A percentile compares a stretch with the other conserved stretches of the same genome.
phyloP scores from a whole-genome alignment of 2,329 filamentous ascomycete genomes.

The Penicillium sclerotigenum region DNA sequence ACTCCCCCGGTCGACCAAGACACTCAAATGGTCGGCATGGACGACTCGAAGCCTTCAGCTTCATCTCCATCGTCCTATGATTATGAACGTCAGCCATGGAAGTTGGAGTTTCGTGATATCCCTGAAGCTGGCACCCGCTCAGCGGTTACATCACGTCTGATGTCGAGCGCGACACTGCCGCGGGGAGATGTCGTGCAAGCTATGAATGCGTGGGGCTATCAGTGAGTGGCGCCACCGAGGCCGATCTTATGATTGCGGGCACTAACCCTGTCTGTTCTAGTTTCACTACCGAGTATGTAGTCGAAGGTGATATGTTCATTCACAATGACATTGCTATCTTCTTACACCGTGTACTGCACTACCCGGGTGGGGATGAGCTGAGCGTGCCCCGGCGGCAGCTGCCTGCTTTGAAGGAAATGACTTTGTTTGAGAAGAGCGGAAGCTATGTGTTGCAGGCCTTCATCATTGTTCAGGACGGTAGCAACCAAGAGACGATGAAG shows the following conservation, averaged over 20 bases:
- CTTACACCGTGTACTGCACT: slow-evolving; percentile 54
- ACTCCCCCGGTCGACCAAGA: slow-evolving; percentile 22
- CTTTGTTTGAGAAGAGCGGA: slow-evolving; percentile 55
- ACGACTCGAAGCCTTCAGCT: slow-evolving; percentile 13
- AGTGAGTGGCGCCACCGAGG: slow-evolving; percentile 39
- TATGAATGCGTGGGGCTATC: slow-evolving; percentile 54
- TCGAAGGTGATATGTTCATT: slow-evolving; percentile 57
- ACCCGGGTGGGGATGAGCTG: slow-evolving; percentile 37
- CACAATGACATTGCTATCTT: slow-evolving; percentile 57
- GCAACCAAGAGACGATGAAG: slow-evolving; percentile 54
- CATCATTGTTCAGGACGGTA: slow-evolving; percentile 55
- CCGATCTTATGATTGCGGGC: slow-evolving; percentile 9
- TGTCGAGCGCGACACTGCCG: slow-evolving; percentile 48
- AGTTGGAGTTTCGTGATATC: slow-evolving; percentile 49
- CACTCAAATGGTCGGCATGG: slow-evolving; percentile 35
- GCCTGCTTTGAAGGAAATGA: slow-evolving; percentile 46
- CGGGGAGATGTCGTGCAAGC: slow-evolving; percentile 50
- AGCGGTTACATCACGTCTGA: slow-evolving; percentile 53
- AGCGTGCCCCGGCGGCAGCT: slow-evolving; percentile 37
- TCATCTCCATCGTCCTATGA: slow-evolving; percentile 25
- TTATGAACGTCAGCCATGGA: slow-evolving; percentile 42
- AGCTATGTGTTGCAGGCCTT: slow-evolving; percentile 58
- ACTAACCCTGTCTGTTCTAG: slow-evolving; percentile 34
- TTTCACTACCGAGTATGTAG: slow-evolving; percentile 56
- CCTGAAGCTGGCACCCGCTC: slow-evolving; percentile 53